Percentiles rank a stretch among this genome's conserved stretches.
Conservation (phyloP, 495 filamentous ascomycete species). For the Penicillium manginii region DNA sequence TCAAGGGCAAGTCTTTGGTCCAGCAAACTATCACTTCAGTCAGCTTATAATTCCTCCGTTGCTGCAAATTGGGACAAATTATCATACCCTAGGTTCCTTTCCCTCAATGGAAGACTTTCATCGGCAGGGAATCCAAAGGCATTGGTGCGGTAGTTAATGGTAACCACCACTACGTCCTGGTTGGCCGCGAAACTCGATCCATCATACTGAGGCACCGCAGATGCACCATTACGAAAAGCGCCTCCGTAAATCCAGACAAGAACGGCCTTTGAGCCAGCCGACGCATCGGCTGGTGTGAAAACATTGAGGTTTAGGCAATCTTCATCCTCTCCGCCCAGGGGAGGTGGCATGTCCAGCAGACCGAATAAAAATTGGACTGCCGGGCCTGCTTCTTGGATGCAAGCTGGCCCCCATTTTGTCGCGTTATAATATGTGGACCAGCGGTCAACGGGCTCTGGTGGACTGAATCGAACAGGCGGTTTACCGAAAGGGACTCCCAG, state of each 20-base stretch:
- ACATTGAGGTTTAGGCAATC: constrained; percentile 55
- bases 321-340: constrained; percentile 34
- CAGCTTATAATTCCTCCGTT: neutral
- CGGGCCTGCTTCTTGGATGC: constrained; percentile 42
- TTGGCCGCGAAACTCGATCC: constrained; percentile 30
- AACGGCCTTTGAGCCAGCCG: constrained; percentile 24
- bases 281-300: constrained; percentile 21
- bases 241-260: constrained; percentile 37
- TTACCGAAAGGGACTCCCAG: constrained; percentile 37
- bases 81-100: constrained; percentile 32
- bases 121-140: constrained; percentile 42
- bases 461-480: constrained; percentile 38
- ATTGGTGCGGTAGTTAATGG: constrained; percentile 38
- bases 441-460: constrained; percentile 24
- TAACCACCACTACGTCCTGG: constrained; percentile 33
- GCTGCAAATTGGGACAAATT: neutral
- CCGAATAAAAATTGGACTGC: constrained; percentile 2
- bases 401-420: constrained; percentile 32
- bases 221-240: constrained; percentile 19
- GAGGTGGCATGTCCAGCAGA: constrained; percentile 16
- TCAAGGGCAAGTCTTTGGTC: constrained; percentile 43
- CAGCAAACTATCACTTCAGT: constrained; percentile 12
- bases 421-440: constrained; percentile 30
- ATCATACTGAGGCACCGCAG: constrained; percentile 32
- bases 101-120: constrained; percentile 15